phyloP scores from a whole-genome alignment of 78 protist genomes.

The Abeoforma whisleri region DNA sequence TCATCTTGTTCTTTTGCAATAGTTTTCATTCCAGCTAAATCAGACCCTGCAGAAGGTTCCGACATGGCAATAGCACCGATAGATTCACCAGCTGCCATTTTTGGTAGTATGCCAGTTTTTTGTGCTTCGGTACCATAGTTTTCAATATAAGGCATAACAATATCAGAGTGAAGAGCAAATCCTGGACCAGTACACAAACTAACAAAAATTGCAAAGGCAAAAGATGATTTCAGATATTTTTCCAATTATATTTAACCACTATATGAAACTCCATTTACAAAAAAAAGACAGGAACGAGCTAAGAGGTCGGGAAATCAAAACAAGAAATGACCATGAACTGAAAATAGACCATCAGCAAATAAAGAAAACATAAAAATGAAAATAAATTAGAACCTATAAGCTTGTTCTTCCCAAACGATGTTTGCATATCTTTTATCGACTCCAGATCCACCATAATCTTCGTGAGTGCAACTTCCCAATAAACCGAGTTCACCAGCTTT shows the following conservation, averaged over 20 bases:
- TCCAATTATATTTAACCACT: too few species aligned
- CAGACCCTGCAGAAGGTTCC: constrained; percentile 72
- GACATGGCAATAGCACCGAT: constrained; percentile 57
- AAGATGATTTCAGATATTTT: too few species aligned
- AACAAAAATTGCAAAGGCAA: too few species aligned
- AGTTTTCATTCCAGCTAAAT: constrained; percentile 58
- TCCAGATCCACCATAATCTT: constrained; percentile 43
- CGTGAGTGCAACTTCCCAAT: constrained; percentile 4
- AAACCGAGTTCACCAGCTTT: constrained; percentile 48
- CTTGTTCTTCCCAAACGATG: constrained; percentile 49
- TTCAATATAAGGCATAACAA: constrained; percentile 41
- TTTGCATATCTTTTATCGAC: constrained; percentile 19
- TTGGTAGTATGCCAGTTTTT: constrained; percentile 32
- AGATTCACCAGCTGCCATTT: constrained; percentile 4
- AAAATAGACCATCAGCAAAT: too few species aligned
- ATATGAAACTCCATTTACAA: too few species aligned
- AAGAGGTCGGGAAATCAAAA: too few species aligned
- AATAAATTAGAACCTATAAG: too few species aligned
- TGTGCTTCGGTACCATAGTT: constrained; percentile 50
- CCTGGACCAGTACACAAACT: constrained; percentile 50
- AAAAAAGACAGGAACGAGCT: too few species aligned
- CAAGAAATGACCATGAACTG: too few species aligned
- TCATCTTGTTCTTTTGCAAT: constrained; percentile 55
- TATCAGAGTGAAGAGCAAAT: constrained; percentile 44
- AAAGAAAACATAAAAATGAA: too few species aligned